These are phyloP conservation scores for Debaryomycetaceae sp. DNA, from an alignment of 1,139 yeast genomes.

Conservation along the genomic window DNA sequence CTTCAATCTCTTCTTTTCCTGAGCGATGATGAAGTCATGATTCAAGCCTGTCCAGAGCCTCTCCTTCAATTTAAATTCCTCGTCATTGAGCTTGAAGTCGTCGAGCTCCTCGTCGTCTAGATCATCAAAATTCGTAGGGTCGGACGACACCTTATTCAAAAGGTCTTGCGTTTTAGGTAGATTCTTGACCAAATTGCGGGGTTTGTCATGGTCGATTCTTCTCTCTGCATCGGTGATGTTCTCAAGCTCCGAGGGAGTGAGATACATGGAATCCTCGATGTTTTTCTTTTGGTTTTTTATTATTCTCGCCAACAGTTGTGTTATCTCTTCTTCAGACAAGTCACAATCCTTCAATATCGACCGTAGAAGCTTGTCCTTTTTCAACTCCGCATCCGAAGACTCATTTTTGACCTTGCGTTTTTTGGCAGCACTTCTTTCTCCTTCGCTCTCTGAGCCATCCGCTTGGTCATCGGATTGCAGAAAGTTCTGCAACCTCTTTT, in stretches of 20 bases:
- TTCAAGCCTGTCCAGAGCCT: conserved; percentile 86
- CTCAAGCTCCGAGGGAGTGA: conserved; percentile 21
- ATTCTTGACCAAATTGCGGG: conserved; percentile 47
- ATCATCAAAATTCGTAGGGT: conserved; percentile 62
- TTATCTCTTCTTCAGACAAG: conserved; percentile 14
- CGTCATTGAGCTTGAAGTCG: conserved; percentile 54
- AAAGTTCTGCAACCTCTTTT: conserved; percentile 25
- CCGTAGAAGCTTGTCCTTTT: conserved; percentile 14
- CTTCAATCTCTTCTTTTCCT: conserved; percentile 79
- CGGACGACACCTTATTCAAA: conserved; percentile 53
- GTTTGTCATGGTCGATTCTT: conserved; percentile 39
- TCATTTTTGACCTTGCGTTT: background rate
- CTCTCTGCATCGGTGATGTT: conserved; percentile 16
- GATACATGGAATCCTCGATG: conserved; percentile 17
- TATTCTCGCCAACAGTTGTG: conserved; percentile 19
- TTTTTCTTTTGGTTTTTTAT: conserved; percentile 19
- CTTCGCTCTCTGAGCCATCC: conserved; percentile 8
- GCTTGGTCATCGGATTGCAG: conserved; percentile 1
- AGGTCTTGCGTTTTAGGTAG: conserved; percentile 57
- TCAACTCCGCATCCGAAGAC: conserved; percentile 2
- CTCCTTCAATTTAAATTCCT: conserved; percentile 68
- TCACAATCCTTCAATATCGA: conserved; percentile 24
- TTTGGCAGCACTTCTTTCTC: conserved; percentile 1
- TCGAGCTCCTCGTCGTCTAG: conserved; percentile 81
- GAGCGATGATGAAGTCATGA: conserved; percentile 79